Percentiles rank a stretch among this genome's conserved stretches.
phyloP scores from a whole-genome alignment of 177 flowering plant genomes.

The Vitis hybrid region DNA sequence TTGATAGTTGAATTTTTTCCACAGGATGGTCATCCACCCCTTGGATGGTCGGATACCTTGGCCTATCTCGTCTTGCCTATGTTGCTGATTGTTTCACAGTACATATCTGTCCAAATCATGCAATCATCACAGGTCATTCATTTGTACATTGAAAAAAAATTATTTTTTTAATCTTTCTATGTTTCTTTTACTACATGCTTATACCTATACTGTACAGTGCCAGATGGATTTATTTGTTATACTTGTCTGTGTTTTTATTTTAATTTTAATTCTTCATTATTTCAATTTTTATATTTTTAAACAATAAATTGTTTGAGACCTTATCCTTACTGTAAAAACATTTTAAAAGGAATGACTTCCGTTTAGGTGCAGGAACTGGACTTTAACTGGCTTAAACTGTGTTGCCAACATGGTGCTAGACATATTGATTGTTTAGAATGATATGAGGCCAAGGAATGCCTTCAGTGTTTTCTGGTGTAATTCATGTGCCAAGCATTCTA shows the following conservation, averaged over 20 bases:
- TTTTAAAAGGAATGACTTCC: neutral
- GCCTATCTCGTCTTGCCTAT: constrained; percentile 92
- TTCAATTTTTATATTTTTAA: too few relatives aligned
- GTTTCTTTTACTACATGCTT: too few relatives aligned
- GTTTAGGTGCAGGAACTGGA: neutral
- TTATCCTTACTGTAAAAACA: too few relatives aligned
- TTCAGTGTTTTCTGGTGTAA: neutral
- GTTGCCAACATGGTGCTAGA: neutral
- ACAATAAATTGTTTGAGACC: too few relatives aligned
- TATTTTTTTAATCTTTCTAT: too few relatives aligned
- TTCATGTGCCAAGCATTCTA: neutral
- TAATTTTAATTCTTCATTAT: too few relatives aligned
- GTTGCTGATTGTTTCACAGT: constrained; percentile 72
- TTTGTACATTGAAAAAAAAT: neutral
- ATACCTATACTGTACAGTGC: too few relatives aligned
- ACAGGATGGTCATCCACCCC: constrained; percentile 99
- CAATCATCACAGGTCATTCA: constrained; percentile 79
- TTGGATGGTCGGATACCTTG: constrained; percentile 91
- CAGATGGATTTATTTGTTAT: too few relatives aligned
- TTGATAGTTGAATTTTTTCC: constrained; percentile 8
- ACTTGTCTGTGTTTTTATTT: too few relatives aligned
- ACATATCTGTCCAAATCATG: constrained; percentile 83
- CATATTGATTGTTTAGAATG: neutral
- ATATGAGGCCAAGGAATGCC: neutral
- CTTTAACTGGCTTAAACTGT: neutral